phyloP scores from a whole-genome alignment of 192 early-diverging fungal species.

The Backusella macrospora region DNA sequence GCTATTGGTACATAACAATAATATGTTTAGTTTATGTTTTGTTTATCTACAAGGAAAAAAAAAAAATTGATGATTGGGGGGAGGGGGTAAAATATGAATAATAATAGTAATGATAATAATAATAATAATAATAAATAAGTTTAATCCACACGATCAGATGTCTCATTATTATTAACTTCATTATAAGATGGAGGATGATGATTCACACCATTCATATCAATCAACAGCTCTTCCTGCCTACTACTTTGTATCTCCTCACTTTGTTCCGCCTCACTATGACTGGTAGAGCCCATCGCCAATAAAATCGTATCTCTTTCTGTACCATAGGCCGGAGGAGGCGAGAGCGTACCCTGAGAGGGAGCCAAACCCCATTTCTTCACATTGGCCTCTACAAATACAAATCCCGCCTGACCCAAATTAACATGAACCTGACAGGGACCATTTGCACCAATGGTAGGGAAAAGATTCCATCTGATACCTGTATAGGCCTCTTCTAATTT shows the following conservation, averaged over 20 bases:
- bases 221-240: neutral
- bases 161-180: neutral
- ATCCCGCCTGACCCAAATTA: slow-evolving; percentile 52
- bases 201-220: neutral
- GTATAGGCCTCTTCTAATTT: slow-evolving; percentile 44
- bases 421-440: slow-evolving; percentile 48
- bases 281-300: slow-evolving; percentile 39
- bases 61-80: neutral
- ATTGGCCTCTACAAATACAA: slow-evolving; percentile 85
- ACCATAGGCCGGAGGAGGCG: slow-evolving; percentile 79
- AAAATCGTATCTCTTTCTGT: slow-evolving; percentile 70
- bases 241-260: neutral
- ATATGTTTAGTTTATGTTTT: neutral
- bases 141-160: too few species aligned
- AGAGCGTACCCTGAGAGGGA: slow-evolving; percentile 66
- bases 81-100: too few species aligned
- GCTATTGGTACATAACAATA: neutral
- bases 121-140: too few species aligned
- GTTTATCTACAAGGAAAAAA: neutral
- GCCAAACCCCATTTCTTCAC: slow-evolving; percentile 85
- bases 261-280: neutral
- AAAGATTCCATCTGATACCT: slow-evolving; percentile 41
- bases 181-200: neutral
- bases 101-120: too few species aligned
- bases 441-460: slow-evolving; percentile 49